These are phyloP conservation scores for Ascochyta rabiei DNA, from an alignment of 2,329 filamentous ascomycete genomes.

Conservation along the genomic window DNA sequence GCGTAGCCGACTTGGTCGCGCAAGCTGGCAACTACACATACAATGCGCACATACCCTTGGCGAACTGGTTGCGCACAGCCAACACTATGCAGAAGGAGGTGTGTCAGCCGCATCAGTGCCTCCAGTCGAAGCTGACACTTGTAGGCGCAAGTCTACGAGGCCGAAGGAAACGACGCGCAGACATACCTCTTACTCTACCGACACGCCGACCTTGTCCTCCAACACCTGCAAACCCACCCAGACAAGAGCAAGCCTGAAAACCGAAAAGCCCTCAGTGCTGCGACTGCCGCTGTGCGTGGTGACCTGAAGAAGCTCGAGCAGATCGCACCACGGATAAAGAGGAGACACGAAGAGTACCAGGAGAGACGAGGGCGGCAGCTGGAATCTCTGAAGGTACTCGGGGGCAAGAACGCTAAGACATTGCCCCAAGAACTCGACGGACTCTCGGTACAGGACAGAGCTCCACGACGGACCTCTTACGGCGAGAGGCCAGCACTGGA, in stretches of 20 bases:
- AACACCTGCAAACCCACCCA: conserved; percentile 76
- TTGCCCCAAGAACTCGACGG: conserved; percentile 33
- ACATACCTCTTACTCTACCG: conserved; percentile 92
- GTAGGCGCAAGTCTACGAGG: conserved; percentile 82
- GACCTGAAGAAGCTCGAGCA: conserved; percentile 75
- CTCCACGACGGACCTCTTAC: conserved; percentile 29
- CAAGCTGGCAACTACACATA: conserved; percentile 83
- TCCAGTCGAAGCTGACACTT: conserved; percentile 8
- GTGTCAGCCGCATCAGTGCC: conserved; percentile 28
- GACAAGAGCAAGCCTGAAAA: conserved; percentile 70
- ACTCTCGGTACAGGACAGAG: conserved; percentile 16
- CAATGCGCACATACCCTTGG: conserved; percentile 75
- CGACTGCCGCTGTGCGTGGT: conserved; percentile 65
- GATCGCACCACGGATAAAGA: conserved; percentile 78
- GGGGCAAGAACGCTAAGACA: conserved; percentile 22
- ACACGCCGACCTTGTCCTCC: conserved; percentile 82
- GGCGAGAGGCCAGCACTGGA: conserved; percentile 16
- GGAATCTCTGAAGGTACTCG: conserved; percentile 34
- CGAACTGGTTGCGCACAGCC: conserved; percentile 81
- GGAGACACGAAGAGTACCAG: conserved; percentile 63
- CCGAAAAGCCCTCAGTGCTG: conserved; percentile 59
- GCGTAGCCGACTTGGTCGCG: conserved; percentile 75
- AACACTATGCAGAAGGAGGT: conserved; percentile 83
- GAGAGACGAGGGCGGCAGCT: conserved; percentile 33
- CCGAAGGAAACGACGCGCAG: conserved; percentile 83